Base-by-base conservation (phyloP, 2,329 filamentous ascomycete genomes). In the Didymella pomorum region DNA sequence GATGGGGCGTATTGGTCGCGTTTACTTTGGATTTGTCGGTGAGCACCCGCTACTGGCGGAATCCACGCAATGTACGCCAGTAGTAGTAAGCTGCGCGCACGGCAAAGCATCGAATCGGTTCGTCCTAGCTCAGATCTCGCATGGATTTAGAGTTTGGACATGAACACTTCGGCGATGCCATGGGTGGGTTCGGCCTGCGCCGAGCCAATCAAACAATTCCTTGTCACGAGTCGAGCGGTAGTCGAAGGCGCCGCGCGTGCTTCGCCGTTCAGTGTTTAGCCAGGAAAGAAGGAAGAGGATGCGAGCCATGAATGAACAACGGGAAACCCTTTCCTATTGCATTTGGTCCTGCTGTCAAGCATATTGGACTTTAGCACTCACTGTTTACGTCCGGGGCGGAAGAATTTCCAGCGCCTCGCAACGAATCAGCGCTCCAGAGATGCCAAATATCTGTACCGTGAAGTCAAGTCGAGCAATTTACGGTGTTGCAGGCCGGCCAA, bases 61-160 rank as follows among this genome's bases (percentile, higher is more conserved):
- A 35, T n/a, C 31, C 9, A 31, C 5, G n/a, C n/a, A n/a, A n/a
- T n/a, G n/a, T n/a, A n/a, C n/a, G n/a, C n/a, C n/a, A 31, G 11
- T 8, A 28, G 7, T 9, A 28, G 26, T 10, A 28, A 33, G 18
- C 35, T 39, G 35, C 37, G 37, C 37, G 11, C 20, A 23, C 20
- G 37, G 31, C 16, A n/a, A 6, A 35, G 31, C 16, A 35, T 10
- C 41, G 42, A 43, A 46, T 52, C 42, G 55, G 55, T 43, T 26
- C 16, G 21, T 26, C 35, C 42, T 35, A 28, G 43, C 55, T 43
- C 44, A 49, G 43, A 58, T 58, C 55, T 43, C 29, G 49, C 55
- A 52, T 35, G 23, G 3, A 9, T n/a, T 39, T 46, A 42, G 44
- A 35, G 42, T 39, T 37, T 44, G 28, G 21, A 33, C 14, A 39